These are phyloP conservation scores for Sclerospora graminicola DNA, from an alignment of 352 stramenopile genomes.

Conservation along the genomic window DNA sequence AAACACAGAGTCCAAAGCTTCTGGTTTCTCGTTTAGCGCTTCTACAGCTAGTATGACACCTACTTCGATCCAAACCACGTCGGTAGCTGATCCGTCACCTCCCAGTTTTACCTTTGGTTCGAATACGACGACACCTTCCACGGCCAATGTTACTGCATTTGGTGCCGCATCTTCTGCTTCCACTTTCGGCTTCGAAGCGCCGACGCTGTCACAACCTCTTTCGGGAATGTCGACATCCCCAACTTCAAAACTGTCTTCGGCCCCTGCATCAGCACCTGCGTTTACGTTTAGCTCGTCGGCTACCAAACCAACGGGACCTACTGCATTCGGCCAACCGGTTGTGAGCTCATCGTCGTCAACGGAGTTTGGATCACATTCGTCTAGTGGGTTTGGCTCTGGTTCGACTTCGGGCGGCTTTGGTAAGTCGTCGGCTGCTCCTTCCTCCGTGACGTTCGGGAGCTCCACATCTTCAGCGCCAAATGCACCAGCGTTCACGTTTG, in stretches of 20 bases:
- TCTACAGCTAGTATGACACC: not conserved
- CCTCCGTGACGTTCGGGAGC: constrained; percentile 28
- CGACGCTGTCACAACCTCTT: not conserved
- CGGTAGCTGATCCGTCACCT: no score
- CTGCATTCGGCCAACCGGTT: constrained; percentile 23
- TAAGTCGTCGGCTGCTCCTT: constrained; percentile 7
- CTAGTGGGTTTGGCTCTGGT: constrained; percentile 27
- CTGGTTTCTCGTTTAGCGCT: constrained; percentile 19
- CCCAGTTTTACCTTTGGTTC: no score
- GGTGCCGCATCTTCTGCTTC: no score
- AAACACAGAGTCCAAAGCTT: constrained; percentile 12
- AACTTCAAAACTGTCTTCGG: no score
- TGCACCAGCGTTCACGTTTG: constrained; percentile 32
- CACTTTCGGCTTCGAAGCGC: no score
- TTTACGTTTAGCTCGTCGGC: constrained; percentile 33
- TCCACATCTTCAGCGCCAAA: constrained; percentile 17
- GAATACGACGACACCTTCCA: no score
- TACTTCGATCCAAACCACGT: no score
- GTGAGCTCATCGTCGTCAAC: no score
- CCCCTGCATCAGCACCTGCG: constrained; percentile 13
- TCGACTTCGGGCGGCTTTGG: constrained; percentile 21
- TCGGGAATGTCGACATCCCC: constrained; percentile 5
- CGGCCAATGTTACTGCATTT: no score
- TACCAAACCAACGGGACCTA: constrained; percentile 8
- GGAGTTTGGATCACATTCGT: constrained; percentile 17